These are phyloP conservation scores for Termitomyces sp. DNA, from an alignment of 768 basidiomycete genomes.

Conservation along the genomic window DNA sequence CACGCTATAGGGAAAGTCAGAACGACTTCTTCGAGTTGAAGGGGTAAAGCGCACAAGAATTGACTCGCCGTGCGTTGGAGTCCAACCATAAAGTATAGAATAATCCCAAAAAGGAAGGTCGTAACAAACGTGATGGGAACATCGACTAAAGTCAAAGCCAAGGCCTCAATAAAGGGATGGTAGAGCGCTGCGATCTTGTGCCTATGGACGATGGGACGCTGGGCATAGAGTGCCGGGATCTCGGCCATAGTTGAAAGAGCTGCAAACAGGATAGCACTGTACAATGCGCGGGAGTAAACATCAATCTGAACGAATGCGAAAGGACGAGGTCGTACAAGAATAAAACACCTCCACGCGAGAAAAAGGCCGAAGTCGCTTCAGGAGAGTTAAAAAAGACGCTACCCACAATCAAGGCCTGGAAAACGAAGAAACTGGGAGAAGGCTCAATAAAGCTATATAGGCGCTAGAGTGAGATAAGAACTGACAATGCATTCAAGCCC, in stretches of 20 bases:
- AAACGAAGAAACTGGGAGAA: constrained; percentile 42
- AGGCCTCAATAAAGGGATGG: constrained; percentile 20
- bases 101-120: constrained; percentile 38
- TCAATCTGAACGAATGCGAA: background rate
- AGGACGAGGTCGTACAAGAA: constrained; percentile 55
- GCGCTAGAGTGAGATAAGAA: constrained; percentile 18
- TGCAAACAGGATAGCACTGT: constrained; percentile 10
- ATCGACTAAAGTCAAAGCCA: constrained; percentile 61
- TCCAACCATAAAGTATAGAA: constrained; percentile 62
- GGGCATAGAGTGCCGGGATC: constrained; percentile 44
- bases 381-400: constrained; percentile 62
- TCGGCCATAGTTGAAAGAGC: constrained; percentile 16
- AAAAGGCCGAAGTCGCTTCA: constrained; percentile 56
- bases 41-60: constrained; percentile 55
- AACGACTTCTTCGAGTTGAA: background rate
- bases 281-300: background rate
- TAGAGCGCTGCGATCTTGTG: constrained; percentile 61
- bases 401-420: constrained; percentile 52
- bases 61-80: constrained; percentile 53
- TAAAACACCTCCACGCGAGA: constrained; percentile 77
- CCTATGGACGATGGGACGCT: constrained; percentile 57
- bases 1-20: constrained; percentile 32
- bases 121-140: constrained; percentile 55
- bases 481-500: constrained; percentile 30
- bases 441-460: background rate